Evolutionary conservation across 495 filamentous ascomycete species (phyloP).

Genomic region (Xylaria venustula): DNA sequence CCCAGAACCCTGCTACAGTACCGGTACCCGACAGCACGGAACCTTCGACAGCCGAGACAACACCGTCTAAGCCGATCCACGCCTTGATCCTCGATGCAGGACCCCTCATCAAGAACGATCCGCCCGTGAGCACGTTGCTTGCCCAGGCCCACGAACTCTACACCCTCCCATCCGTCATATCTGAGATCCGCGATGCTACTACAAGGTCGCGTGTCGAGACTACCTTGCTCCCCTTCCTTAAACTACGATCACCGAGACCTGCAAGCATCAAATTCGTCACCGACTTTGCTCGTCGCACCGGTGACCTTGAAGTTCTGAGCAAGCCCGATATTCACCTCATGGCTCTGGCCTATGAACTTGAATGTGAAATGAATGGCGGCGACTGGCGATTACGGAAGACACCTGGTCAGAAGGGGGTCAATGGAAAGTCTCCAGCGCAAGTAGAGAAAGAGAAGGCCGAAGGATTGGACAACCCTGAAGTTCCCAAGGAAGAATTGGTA

Average conservation of each 20-base stretch:
- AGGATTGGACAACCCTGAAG: conserved; percentile 8
- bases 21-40: not conserved
- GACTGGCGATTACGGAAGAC: conserved; percentile 77
- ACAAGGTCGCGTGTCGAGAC: conserved; percentile 78
- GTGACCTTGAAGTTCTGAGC: conserved; percentile 84
- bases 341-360: conserved; percentile 87
- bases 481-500: not conserved
- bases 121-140: conserved; percentile 73
- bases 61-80: conserved; percentile 63
- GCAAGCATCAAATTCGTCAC: conserved; percentile 75
- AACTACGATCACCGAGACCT: conserved; percentile 66
- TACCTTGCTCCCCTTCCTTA: conserved; percentile 79
- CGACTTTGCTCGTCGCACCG: conserved; percentile 85
- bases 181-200: conserved; percentile 84
- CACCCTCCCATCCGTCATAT: conserved; percentile 82
- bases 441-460: conserved; percentile 25
- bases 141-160: conserved; percentile 72
- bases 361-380: conserved; percentile 78
- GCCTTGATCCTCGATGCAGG: conserved; percentile 88
- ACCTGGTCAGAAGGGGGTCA: conserved; percentile 73
- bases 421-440: conserved; percentile 62
- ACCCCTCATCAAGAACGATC: conserved; percentile 86
- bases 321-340: conserved; percentile 84
- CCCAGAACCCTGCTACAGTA: conserved; percentile 1
- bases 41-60: conserved; percentile 7